Evolutionary conservation across 2,329 filamentous ascomycete species (phyloP).

Genomic region (Moelleriella libera): DNA sequence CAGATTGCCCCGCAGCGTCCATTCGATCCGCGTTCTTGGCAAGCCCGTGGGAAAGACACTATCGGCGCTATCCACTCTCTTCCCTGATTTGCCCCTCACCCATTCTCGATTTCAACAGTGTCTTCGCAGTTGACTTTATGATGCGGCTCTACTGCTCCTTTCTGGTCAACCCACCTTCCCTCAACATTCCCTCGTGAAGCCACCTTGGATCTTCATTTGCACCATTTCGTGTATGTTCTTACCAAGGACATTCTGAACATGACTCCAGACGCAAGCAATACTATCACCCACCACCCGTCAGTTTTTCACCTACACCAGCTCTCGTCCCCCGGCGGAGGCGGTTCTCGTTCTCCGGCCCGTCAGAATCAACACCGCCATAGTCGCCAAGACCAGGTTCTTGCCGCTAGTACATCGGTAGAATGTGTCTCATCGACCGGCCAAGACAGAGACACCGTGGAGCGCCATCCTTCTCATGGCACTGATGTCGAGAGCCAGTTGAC

Average conservation of each 20-base stretch:
- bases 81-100: no score
- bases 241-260: conserved; percentile 11
- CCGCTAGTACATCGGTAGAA: conserved; percentile 32
- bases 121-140: no score
- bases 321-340: conserved; percentile 11
- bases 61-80: no score
- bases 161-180: no score
- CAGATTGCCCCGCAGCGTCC: neutral
- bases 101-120: no score
- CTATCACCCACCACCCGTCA: conserved; percentile 29
- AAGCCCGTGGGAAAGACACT: no score
- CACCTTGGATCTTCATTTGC: no score
- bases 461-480: conserved; percentile 22
- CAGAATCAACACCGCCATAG: conserved; percentile 3
- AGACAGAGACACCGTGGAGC: conserved; percentile 23
- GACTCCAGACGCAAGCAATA: conserved; percentile 25
- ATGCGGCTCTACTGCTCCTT: no score
- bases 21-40: neutral
- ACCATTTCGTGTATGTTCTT: no score
- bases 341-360: conserved; percentile 12
- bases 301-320: conserved; percentile 26
- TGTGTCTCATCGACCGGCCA: conserved; percentile 16
- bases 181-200: no score
- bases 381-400: conserved; percentile 11
- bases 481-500: conserved; percentile 37